phyloP scores from a whole-genome alignment of 257 asterid species.

The Paraleonurus japonicus region DNA sequence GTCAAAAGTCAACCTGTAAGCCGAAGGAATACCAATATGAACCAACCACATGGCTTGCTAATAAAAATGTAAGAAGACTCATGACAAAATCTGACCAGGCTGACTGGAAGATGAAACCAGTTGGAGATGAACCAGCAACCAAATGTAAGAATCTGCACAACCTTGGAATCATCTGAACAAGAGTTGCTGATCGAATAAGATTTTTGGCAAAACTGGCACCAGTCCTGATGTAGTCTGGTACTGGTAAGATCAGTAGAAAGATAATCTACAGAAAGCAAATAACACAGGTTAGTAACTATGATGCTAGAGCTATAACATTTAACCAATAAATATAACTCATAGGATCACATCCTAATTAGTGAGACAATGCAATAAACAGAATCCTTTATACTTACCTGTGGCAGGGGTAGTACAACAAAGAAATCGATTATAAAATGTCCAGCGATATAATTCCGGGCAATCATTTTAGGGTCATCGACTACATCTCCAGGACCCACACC shows the following conservation, averaged over 20 bases:
- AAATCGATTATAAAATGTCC: slow-evolving; percentile 63
- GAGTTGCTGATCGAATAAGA: slow-evolving; percentile 58
- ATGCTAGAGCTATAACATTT: too few species aligned
- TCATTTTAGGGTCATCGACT: slow-evolving; percentile 67
- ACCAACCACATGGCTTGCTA: slow-evolving; percentile 85
- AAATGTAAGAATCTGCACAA: slow-evolving; percentile 71
- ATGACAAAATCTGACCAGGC: slow-evolving; percentile 82
- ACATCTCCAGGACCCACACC: slow-evolving; percentile 87
- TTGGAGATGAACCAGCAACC: slow-evolving; percentile 71
- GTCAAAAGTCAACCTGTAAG: slow-evolving; percentile 54
- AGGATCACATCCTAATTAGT: too few species aligned
- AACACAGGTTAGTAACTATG: slow-evolving; percentile 13
- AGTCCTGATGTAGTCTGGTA: slow-evolving; percentile 42
- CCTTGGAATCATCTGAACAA: slow-evolving; percentile 72
- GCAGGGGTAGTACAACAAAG: slow-evolving; percentile 74
- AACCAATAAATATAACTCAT: too few species aligned
- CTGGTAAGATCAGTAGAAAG: slow-evolving; percentile 53
- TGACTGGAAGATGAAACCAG: slow-evolving; percentile 77
- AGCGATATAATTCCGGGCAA: slow-evolving; percentile 62
- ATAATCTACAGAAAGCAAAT: slow-evolving; percentile 51
- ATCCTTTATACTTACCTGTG: slow-evolving; percentile 65
- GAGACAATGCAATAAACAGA: background rate
- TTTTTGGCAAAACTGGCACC: slow-evolving; percentile 71
- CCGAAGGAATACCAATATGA: slow-evolving; percentile 91
- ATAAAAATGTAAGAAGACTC: slow-evolving; percentile 62